Evolutionary conservation across 306 rosid genomes (phyloP).

Genomic region (Ziziphus jujuba): DNA sequence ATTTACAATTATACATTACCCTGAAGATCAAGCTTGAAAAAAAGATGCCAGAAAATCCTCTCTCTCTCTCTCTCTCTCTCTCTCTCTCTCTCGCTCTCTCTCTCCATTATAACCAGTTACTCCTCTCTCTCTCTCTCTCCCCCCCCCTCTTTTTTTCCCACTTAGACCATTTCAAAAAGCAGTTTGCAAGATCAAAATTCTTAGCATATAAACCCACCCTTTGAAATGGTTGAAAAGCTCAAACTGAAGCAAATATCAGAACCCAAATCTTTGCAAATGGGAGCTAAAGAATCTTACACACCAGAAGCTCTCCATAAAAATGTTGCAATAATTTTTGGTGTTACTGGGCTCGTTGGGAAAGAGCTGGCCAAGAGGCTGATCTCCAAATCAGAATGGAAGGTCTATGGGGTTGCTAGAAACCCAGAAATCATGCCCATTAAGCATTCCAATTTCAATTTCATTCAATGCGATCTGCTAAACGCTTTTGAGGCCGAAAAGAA

Average conservation of each 20-base stretch:
- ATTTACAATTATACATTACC: background rate
- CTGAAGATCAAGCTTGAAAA: background rate
- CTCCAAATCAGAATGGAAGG: constrained; percentile 64
- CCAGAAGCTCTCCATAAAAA: constrained; percentile 23
- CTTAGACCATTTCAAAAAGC: background rate
- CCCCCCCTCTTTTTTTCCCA: too few species aligned
- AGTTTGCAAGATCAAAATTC: background rate
- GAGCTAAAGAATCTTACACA: constrained; percentile 20
- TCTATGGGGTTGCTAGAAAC: constrained; percentile 80
- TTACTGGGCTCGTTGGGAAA: constrained; percentile 82
- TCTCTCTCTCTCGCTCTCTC: background rate
- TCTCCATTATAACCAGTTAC: too few species aligned
- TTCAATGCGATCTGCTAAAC: constrained; percentile 73
- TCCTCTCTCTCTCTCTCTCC: background rate
- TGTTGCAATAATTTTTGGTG: constrained; percentile 85
- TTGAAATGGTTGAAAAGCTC: constrained; percentile 20
- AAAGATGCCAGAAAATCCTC: too few species aligned
- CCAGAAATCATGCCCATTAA: constrained; percentile 33
- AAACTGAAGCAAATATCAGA: constrained; percentile 2
- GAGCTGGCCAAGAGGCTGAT: constrained; percentile 56
- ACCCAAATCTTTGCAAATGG: constrained; percentile 33
- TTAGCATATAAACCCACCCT: background rate
- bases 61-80: background rate
- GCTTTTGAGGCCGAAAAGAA: constrained; percentile 52
- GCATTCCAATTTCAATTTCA: constrained; percentile 60